Evolutionary conservation across 192 early-diverging fungal genomes (phyloP).

Genomic region (Haplosporangium gracile): DNA sequence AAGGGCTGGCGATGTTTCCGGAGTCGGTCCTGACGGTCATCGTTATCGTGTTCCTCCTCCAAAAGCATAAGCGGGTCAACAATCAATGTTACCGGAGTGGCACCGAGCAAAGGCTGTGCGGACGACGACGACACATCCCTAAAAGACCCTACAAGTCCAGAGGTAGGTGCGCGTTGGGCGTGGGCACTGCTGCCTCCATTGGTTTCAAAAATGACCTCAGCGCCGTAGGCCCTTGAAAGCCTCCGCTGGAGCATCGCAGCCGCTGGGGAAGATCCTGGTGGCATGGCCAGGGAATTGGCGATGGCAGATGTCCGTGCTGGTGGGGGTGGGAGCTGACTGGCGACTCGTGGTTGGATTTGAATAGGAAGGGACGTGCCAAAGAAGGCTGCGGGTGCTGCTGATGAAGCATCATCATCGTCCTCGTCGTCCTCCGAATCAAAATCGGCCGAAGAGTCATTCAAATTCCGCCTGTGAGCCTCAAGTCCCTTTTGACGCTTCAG

Average conservation of each 20-base stretch:
- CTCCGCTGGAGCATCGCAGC: constrained; percentile 54
- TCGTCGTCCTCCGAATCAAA: constrained; percentile 19
- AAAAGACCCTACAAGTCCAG: constrained; percentile 21
- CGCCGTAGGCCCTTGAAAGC: constrained; percentile 40
- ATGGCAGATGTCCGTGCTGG: constrained; percentile 30
- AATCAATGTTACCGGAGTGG: constrained; percentile 22
- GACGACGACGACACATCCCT: constrained; percentile 15
- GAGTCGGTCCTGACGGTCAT: constrained; percentile 33
- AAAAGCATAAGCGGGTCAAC: constrained; percentile 52
- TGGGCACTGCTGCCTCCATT: not conserved
- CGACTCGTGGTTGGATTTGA: constrained; percentile 29
- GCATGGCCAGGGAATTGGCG: constrained; percentile 40
- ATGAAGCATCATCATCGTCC: constrained; percentile 2
- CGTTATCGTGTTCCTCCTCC: constrained; percentile 50
- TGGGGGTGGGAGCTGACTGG: constrained; percentile 13
- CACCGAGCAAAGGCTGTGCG: not conserved
- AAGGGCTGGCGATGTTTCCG: constrained; percentile 34
- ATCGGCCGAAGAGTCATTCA: constrained; percentile 17
- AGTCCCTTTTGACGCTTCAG: constrained; percentile 40
- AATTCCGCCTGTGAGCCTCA: constrained; percentile 16
- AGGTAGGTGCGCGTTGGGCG: not conserved
- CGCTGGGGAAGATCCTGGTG: constrained; percentile 48
- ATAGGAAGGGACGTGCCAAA: constrained; percentile 52
- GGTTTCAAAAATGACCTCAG: constrained; percentile 13
- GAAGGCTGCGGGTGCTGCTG: not conserved